A percentile compares a stretch with the other conserved stretches of the same genome.
phyloP scores from a whole-genome alignment of 192 early-diverging fungal genomes.

The Backusella psychrophila region DNA sequence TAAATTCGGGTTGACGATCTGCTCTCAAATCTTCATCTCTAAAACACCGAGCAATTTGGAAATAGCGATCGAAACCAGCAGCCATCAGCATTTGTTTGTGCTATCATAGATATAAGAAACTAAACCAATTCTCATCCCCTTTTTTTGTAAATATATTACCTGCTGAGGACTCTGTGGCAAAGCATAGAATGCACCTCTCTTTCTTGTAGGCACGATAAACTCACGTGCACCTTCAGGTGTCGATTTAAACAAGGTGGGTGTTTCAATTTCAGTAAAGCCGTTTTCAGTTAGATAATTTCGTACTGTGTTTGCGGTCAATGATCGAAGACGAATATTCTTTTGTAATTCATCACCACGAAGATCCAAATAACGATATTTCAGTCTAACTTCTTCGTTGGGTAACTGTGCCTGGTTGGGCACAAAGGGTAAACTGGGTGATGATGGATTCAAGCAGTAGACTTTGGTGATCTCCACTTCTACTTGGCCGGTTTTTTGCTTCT shows the following conservation, averaged over 20 bases:
- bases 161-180: conserved; percentile 91
- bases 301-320: conserved; percentile 61
- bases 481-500: conserved; percentile 50
- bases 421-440: conserved; percentile 60
- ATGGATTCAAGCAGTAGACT: conserved; percentile 67
- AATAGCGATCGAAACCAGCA: conserved; percentile 87
- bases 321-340: conserved; percentile 69
- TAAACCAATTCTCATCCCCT: not conserved
- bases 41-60: conserved; percentile 90
- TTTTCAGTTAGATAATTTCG: conserved; percentile 67
- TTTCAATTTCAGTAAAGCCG: conserved; percentile 89
- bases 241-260: conserved; percentile 86
- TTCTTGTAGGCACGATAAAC: conserved; percentile 89
- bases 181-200: conserved; percentile 74
- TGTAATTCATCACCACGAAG: conserved; percentile 77
- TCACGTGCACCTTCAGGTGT: conserved; percentile 93
- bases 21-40: conserved; percentile 85
- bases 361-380: conserved; percentile 79
- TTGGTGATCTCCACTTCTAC: conserved; percentile 69
- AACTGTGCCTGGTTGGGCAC: conserved; percentile 48
- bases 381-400: conserved; percentile 75
- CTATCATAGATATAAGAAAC: not conserved
- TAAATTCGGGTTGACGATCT: conserved; percentile 94
- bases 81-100: conserved; percentile 90
- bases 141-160: conserved; percentile 32